phyloP scores from a whole-genome alignment of 106 monocot species.

The Chionographis japonica region DNA sequence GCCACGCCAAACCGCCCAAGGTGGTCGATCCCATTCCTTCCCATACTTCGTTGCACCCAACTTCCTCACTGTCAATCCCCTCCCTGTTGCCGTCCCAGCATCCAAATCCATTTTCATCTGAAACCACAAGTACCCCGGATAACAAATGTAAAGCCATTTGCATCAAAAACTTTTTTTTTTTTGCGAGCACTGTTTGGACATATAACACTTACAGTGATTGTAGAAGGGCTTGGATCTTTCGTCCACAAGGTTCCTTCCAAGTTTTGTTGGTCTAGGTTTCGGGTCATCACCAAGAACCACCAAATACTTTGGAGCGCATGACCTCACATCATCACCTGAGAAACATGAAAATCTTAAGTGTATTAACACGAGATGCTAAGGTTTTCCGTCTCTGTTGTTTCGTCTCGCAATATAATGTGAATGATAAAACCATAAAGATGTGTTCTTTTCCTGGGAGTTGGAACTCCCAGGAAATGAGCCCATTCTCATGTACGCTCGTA shows the following conservation, averaged over 20 bases:
- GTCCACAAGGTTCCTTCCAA: neutral
- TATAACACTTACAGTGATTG: slow-evolving; percentile 65
- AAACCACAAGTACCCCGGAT: neutral
- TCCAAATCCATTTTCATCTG: slow-evolving; percentile 84
- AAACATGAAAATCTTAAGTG: neutral
- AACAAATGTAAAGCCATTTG: neutral
- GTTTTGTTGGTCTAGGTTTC: slow-evolving; percentile 36
- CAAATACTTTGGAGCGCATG: slow-evolving; percentile 22
- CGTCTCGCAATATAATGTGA: too few species aligned
- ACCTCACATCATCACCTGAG: slow-evolving; percentile 31
- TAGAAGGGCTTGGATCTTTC: slow-evolving; percentile 31
- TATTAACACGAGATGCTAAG: too few species aligned
- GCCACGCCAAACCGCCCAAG: slow-evolving; percentile 81
- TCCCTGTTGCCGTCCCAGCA: slow-evolving; percentile 78
- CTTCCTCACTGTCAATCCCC: slow-evolving; percentile 81
- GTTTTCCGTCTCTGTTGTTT: too few species aligned
- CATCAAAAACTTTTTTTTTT: neutral
- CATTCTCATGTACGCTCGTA: too few species aligned
- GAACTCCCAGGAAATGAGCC: too few species aligned
- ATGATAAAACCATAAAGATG: too few species aligned
- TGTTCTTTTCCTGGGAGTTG: too few species aligned
- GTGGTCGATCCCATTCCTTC: slow-evolving; percentile 90
- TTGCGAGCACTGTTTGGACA: too few species aligned
- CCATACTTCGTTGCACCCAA: slow-evolving; percentile 74
- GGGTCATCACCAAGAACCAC: slow-evolving; percentile 85